These are phyloP conservation scores for Nakaseomyces uthaithaninus DNA, from an alignment of 1,139 yeast genomes.

Conservation along the genomic window DNA sequence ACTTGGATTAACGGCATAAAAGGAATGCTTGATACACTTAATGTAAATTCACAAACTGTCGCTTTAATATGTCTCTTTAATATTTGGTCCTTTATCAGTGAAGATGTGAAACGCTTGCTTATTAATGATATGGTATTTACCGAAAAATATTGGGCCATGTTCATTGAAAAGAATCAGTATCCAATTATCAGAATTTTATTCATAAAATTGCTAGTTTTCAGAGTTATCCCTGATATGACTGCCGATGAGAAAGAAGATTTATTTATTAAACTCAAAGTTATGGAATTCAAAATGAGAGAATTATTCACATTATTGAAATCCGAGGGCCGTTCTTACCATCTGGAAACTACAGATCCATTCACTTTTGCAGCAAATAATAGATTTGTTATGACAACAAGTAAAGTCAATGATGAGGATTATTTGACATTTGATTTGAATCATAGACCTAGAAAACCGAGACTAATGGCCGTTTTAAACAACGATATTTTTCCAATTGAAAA, in stretches of 20 bases:
- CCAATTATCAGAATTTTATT: conserved; percentile 18
- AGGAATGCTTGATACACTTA: conserved; percentile 23
- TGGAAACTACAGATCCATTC: conserved; percentile 10
- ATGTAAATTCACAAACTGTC: conserved; percentile 23
- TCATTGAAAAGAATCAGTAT: conserved; percentile 18
- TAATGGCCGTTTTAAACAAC: conserved; percentile 7
- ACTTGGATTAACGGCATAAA: conserved; percentile 22
- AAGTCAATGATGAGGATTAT: conserved; percentile 6
- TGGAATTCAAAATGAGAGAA: conserved; percentile 14
- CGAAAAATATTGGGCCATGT: not conserved
- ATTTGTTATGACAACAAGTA: conserved; percentile 9
- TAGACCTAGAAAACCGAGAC: conserved; percentile 7
- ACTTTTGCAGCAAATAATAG: conserved; percentile 14
- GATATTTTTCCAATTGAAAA: conserved; percentile 3
- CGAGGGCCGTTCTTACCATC: conserved; percentile 10
- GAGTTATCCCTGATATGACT: conserved; percentile 13
- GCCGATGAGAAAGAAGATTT: conserved; percentile 7
- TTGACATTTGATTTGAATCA: conserved; percentile 13
- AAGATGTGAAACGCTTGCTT: conserved; percentile 8
- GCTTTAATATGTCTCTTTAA: conserved; percentile 27
- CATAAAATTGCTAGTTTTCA: conserved; percentile 23
- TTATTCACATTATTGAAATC: conserved; percentile 6
- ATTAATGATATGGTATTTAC: conserved; percentile 3
- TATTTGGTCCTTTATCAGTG: conserved; percentile 24
- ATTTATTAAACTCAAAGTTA: conserved; percentile 12